Conservation (phyloP, 2,329 filamentous ascomycete species). For the Paraconiothyrium brasiliense region DNA sequence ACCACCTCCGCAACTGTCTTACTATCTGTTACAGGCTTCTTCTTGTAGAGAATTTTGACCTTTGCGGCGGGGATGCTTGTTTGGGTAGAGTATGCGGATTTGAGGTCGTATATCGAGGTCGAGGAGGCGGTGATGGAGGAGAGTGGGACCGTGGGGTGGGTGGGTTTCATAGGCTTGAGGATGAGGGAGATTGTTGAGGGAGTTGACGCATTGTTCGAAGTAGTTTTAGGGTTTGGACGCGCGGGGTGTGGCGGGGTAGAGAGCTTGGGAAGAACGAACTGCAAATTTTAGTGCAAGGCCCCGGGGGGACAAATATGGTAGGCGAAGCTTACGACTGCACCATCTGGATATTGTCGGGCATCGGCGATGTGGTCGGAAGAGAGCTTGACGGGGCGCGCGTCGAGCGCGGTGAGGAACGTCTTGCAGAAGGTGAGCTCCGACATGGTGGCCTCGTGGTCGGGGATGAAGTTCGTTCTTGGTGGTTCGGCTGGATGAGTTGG, state of each 20-base stretch:
- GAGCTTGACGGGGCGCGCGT: conserved; percentile 81
- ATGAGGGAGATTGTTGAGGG: conserved; percentile 54
- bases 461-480: background rate
- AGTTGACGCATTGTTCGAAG: conserved; percentile 50
- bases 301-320: conserved; percentile 26
- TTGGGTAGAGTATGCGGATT: conserved; percentile 71
- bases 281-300: conserved; percentile 32
- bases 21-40: conserved; percentile 82
- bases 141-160: conserved; percentile 64
- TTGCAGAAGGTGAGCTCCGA: conserved; percentile 84
- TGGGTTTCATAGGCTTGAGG: conserved; percentile 75
- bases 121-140: conserved; percentile 69
- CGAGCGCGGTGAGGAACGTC: conserved; percentile 81
- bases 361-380: conserved; percentile 92
- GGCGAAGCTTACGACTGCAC: conserved; percentile 72
- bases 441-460: conserved; percentile 34
- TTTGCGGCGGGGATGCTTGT: conserved; percentile 71
- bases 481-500: conserved; percentile 1
- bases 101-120: conserved; percentile 82
- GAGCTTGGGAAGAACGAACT: conserved; percentile 79
- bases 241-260: conserved; percentile 63
- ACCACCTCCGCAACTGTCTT: conserved; percentile 81
- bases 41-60: conserved; percentile 85
- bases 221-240: conserved; percentile 55
- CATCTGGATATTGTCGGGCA: conserved; percentile 77